These are phyloP conservation scores for Alternaria gansuensis DNA, from an alignment of 2,329 filamentous ascomycete genomes.

Conservation along the genomic window DNA sequence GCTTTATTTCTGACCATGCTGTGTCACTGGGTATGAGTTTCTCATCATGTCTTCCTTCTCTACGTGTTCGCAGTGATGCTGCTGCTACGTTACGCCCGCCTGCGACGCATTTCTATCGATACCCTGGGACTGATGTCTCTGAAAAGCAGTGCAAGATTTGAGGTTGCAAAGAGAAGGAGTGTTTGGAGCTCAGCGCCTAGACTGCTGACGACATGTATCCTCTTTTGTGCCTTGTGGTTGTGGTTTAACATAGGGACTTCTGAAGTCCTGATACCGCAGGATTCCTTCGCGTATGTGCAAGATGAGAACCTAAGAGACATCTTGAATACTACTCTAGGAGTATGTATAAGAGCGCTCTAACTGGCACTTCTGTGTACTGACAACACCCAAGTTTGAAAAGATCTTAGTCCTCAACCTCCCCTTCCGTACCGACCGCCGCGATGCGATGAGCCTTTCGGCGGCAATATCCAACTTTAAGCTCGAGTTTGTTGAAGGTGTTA, in stretches of 20 bases:
- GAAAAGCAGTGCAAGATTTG: slow-evolving; percentile 28
- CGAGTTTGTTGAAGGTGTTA: slow-evolving; percentile 61
- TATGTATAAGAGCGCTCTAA: slow-evolving; percentile 20
- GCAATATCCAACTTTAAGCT: slow-evolving; percentile 59
- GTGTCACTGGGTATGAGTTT: not conserved
- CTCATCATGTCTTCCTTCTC: slow-evolving; percentile 10
- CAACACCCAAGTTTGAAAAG: slow-evolving; percentile 59
- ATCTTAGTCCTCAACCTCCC: slow-evolving; percentile 65
- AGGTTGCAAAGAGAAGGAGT: slow-evolving; percentile 28
- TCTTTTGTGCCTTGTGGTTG: slow-evolving; percentile 35
- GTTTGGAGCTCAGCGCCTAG: slow-evolving; percentile 37
- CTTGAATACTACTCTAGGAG: slow-evolving; percentile 41
- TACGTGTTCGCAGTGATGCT: slow-evolving; percentile 1
- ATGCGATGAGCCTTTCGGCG: slow-evolving; percentile 61
- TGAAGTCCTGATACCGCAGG: slow-evolving; percentile 30
- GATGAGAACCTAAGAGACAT: slow-evolving; percentile 39
- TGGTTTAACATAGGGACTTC: slow-evolving; percentile 32
- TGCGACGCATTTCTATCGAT: slow-evolving; percentile 46
- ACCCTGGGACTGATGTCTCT: slow-evolving; percentile 38
- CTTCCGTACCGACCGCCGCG: slow-evolving; percentile 62
- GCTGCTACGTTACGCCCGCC: slow-evolving; percentile 13
- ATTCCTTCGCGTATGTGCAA: slow-evolving; percentile 36
- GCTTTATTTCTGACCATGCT: slow-evolving; percentile 20
- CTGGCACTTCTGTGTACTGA: not conserved
- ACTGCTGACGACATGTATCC: slow-evolving; percentile 35